Evolutionary conservation across 768 basidiomycete species (phyloP).

Genomic region (Nidularia pulvinata): DNA sequence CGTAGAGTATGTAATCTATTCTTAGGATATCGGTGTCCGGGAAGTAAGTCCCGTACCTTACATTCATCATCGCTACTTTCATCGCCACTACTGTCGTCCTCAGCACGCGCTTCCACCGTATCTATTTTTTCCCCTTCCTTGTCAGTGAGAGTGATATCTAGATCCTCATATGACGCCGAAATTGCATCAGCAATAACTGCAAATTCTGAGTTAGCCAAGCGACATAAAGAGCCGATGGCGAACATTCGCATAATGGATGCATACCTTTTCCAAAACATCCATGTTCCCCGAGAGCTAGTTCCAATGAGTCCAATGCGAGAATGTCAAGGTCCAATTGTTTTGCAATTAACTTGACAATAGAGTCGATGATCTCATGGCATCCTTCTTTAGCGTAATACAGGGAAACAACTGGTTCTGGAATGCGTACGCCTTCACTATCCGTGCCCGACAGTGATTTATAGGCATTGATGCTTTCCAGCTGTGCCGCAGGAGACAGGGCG

Average conservation of each 20-base stretch:
- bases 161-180: too few relatives aligned
- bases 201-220: too few relatives aligned
- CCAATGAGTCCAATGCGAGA: constrained; percentile 10
- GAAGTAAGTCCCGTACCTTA: too few relatives aligned
- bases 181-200: background rate
- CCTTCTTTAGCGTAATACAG: background rate
- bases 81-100: too few relatives aligned
- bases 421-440: background rate
- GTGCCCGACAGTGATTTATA: background rate
- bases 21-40: too few relatives aligned
- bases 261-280: constrained; percentile 9
- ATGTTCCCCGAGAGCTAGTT: constrained; percentile 7
- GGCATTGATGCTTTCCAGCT: background rate
- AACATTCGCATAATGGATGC: too few relatives aligned
- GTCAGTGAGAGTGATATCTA: too few relatives aligned
- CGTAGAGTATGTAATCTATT: too few relatives aligned
- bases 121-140: too few relatives aligned
- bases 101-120: too few relatives aligned
- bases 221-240: too few relatives aligned
- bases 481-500: background rate
- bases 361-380: constrained; percentile 6
- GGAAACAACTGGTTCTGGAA: background rate
- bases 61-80: too few relatives aligned
- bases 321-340: constrained; percentile 5
- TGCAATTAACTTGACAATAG: constrained; percentile 3